Percentiles rank a stretch among this genome's conserved stretches.
phyloP scores from a whole-genome alignment of 805 yeast species.

The Citeromyces matritensis region DNA sequence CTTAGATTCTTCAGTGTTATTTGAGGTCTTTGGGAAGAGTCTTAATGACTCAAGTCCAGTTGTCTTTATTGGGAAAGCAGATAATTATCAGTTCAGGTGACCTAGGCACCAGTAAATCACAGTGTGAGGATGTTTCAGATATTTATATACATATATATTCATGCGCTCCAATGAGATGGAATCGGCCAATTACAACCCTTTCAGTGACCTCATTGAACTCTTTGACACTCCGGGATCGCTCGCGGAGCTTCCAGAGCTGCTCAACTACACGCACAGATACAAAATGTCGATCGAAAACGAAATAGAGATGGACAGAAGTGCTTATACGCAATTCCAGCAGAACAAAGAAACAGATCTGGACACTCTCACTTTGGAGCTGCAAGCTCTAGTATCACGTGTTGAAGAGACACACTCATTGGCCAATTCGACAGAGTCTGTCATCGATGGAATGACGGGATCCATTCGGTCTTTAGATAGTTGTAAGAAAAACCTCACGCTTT shows the following conservation, averaged over 20 bases:
- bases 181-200: conserved; percentile 33
- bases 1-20: no score
- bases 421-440: conserved; percentile 38
- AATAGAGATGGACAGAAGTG: conserved; percentile 20
- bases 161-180: conserved; percentile 9
- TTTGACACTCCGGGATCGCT: conserved; percentile 36
- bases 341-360: conserved; percentile 10
- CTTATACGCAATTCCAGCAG: conserved; percentile 13
- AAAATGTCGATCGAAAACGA: conserved; percentile 30
- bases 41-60: no score
- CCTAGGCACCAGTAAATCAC: no score
- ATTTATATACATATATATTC: no score
- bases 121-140: no score
- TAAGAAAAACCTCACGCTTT: conserved; percentile 67
- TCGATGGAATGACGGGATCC: conserved; percentile 57
- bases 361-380: conserved; percentile 17
- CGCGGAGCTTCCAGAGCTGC: conserved; percentile 31
- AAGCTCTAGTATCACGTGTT: conserved; percentile 25
- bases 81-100: no score
- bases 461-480: conserved; percentile 70
- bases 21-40: no score
- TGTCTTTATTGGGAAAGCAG: no score
- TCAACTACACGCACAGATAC: conserved; percentile 33
- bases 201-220: conserved; percentile 31
- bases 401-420: conserved; percentile 32